Evolutionary conservation across 306 rosid genomes (phyloP), one percentile per base, ranked within the genome.

Genomic region (Spatholobus suberectus): DNA sequence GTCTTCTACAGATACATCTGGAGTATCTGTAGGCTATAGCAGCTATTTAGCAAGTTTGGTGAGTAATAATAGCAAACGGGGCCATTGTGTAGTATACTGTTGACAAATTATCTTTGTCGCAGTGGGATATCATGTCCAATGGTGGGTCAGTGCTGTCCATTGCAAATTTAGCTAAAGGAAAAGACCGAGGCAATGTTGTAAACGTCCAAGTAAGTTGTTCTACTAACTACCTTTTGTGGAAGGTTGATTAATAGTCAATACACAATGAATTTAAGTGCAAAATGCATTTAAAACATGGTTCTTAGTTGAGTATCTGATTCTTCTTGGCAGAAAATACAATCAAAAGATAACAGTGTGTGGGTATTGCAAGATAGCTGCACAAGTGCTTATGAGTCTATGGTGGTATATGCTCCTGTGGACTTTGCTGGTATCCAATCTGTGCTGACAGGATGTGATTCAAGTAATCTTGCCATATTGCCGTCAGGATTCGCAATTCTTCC

Each of bases 401-500:
- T 96, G 84, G 97, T 94, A 8, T 94, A 91, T 66, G 94, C 95
- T 40, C 90, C 90, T 0, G 99, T 91, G 74, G 98, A 96, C 77
- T 85, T 89, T 18, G 12, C 88, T 0, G 92, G 97, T 41, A 89
- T 89, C 81, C 94, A 94, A 80, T 91, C 98, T 3, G 98, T 91
- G 80, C 91, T 92, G 97, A 87, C 96, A 0, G 98, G 99, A 29
- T 92, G 99, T 35, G 93, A 90, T 80, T 91, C 99, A 4, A 87
- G 98, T 90, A 96, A 85, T 82, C 82, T 92, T n/a, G 86, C 95
- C 1, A 70, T 96, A 34, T 83, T 96, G 24, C 92, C 99, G 2
- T 96, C 97, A 0, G 99, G 99, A 1, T 96, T 96, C 88, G 94
- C 98, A 2, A 92, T 96, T 85, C 87, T 96, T 62, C 95, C 95